Conservation (phyloP, 768 basidiomycete genomes). For the Tylopilus balloui region DNA sequence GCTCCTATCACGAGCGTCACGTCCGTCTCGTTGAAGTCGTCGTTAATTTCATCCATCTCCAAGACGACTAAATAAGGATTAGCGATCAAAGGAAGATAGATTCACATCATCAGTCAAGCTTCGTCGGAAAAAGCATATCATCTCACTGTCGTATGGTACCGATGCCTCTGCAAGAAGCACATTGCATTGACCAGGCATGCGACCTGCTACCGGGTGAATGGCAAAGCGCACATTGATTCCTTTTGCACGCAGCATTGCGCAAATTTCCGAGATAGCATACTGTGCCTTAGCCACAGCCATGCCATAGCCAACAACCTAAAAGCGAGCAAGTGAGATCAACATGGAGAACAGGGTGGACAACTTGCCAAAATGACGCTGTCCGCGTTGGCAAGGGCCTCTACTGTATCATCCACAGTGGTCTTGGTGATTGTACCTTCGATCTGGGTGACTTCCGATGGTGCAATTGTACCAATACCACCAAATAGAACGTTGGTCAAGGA, state of each 20-base stretch:
- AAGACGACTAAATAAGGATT: slow-evolving; percentile 55
- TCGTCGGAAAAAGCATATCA: background rate
- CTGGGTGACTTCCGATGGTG: slow-evolving; percentile 55
- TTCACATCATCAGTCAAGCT: background rate
- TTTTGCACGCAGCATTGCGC: slow-evolving; percentile 63
- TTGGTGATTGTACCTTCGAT: slow-evolving; percentile 82
- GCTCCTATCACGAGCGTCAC: slow-evolving; percentile 90
- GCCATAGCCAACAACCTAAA: slow-evolving; percentile 77
- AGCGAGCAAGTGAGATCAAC: slow-evolving; percentile 4
- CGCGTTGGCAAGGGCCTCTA: slow-evolving; percentile 70
- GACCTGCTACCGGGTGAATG: slow-evolving; percentile 87
- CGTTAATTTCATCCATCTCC: slow-evolving; percentile 95
- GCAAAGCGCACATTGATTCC: slow-evolving; percentile 81
- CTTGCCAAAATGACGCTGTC: slow-evolving; percentile 78
- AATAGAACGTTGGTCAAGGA: slow-evolving; percentile 83
- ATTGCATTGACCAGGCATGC: slow-evolving; percentile 93
- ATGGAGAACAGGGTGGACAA: background rate
- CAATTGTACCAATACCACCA: slow-evolving; percentile 69
- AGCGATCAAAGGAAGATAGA: background rate
- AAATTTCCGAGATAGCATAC: slow-evolving; percentile 73
- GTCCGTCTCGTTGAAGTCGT: slow-evolving; percentile 85
- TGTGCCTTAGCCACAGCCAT: slow-evolving; percentile 94
- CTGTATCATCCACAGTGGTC: slow-evolving; percentile 76
- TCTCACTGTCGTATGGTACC: slow-evolving; percentile 82
- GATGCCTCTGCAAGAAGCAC: slow-evolving; percentile 88